A percentile compares a stretch with the other conserved stretches of the same genome.
These are phyloP conservation scores for Acanthamoeba royreba DNA, from an alignment of 208 protist genomes.

Conservation along the genomic window DNA sequence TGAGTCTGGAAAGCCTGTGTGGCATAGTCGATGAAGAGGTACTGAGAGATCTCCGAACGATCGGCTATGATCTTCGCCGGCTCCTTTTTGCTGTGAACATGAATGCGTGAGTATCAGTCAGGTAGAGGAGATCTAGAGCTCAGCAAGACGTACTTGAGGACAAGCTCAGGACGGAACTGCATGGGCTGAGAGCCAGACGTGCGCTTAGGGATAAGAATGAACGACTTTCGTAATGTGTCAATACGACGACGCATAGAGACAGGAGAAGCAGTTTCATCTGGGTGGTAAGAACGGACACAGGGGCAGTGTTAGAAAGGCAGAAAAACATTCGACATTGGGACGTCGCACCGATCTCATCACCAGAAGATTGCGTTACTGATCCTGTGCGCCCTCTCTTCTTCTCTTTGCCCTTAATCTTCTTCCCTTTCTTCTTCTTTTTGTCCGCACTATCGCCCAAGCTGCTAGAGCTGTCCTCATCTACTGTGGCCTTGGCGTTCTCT, in stretches of 20 bases:
- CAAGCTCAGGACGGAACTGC: slow-evolving; percentile 19
- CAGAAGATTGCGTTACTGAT: not conserved
- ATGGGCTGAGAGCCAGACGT: slow-evolving; percentile 3
- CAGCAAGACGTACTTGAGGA: not conserved
- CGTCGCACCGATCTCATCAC: not conserved
- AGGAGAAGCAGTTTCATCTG: not conserved
- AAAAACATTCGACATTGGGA: too few species aligned
- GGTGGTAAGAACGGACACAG: too few species aligned
- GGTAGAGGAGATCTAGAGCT: not conserved
- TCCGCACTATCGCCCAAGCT: not conserved
- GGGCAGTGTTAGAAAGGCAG: too few species aligned
- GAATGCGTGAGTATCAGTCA: not conserved
- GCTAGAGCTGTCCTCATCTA: not conserved
- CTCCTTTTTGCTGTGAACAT: not conserved
- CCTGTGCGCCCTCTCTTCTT: not conserved
- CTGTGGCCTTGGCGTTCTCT: too few species aligned
- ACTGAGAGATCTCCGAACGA: not conserved
- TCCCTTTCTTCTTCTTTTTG: not conserved
- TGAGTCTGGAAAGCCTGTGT: not conserved
- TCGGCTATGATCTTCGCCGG: not conserved
- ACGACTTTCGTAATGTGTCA: not conserved
- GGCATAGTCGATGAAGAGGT: slow-evolving; percentile 31
- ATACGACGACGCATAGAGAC: slow-evolving; percentile 3
- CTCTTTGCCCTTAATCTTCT: not conserved
- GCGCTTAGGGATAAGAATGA: not conserved